A percentile compares a stretch with the other conserved stretches of the same genome.
phyloP scores from a whole-genome alignment of 768 basidiomycete species.

The Pulveroboletus sp. region DNA sequence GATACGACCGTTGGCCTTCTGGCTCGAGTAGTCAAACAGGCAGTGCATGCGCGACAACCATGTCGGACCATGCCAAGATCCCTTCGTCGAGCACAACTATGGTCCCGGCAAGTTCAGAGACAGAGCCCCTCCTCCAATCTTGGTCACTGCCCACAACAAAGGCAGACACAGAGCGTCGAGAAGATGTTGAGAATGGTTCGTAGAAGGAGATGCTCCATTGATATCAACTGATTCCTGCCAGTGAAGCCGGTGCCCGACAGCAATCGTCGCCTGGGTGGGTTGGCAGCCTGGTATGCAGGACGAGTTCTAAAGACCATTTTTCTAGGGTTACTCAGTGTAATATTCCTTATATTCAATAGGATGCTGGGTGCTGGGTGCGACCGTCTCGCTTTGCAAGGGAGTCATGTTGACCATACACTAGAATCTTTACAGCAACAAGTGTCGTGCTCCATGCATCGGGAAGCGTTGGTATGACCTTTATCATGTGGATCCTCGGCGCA shows the following conservation, averaged over 20 bases:
- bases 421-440: constrained; percentile 68
- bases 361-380: constrained; percentile 66
- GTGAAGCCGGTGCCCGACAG: constrained; percentile 34
- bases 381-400: background rate
- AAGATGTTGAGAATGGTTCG: constrained; percentile 15
- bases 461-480: constrained; percentile 61
- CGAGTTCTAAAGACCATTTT: background rate
- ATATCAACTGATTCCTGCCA: background rate
- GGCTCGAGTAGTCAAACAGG: too few species aligned
- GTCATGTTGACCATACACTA: constrained; percentile 23
- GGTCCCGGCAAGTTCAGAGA: constrained; percentile 11
- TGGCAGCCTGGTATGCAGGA: background rate
- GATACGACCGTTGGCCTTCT: too few species aligned
- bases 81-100: background rate
- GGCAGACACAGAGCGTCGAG: background rate
- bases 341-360: constrained; percentile 69
- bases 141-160: background rate
- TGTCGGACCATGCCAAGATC: background rate
- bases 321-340: constrained; percentile 39
- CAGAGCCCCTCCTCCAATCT: constrained; percentile 18
- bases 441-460: constrained; percentile 63
- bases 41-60: background rate
- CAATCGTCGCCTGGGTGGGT: constrained; percentile 49
- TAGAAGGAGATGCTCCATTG: background rate
- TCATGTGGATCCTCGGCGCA: constrained; percentile 70